These are phyloP conservation scores for Alternaria incomplexa DNA, from an alignment of 2,329 filamentous ascomycete genomes.

Conservation along the genomic window DNA sequence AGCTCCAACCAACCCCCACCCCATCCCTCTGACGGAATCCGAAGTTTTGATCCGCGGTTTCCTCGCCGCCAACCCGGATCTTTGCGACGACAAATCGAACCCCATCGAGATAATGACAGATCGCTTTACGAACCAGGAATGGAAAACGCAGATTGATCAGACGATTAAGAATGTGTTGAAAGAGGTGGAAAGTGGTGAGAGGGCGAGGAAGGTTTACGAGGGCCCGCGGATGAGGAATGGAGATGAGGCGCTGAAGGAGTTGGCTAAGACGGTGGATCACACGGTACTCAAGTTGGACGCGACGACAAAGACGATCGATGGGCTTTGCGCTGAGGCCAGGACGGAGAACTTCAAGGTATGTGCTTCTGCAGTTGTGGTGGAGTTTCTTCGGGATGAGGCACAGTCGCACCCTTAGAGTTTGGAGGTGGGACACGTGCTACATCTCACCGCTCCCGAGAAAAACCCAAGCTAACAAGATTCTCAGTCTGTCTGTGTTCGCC, in stretches of 20 bases:
- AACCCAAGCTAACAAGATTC: slow-evolving; percentile 15
- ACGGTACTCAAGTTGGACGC: slow-evolving; percentile 58
- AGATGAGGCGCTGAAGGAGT: slow-evolving; percentile 31
- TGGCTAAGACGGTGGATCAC: slow-evolving; percentile 55
- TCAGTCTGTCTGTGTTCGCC: slow-evolving; percentile 64
- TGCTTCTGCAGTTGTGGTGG: not conserved
- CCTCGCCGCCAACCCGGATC: slow-evolving; percentile 40
- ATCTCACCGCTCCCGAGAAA: not conserved
- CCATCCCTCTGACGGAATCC: slow-evolving; percentile 40
- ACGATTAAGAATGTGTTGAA: slow-evolving; percentile 38
- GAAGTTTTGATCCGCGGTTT: slow-evolving; percentile 41
- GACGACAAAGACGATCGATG: slow-evolving; percentile 57
- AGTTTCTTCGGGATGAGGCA: not conserved
- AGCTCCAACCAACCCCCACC: slow-evolving; percentile 21
- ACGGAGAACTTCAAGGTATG: slow-evolving; percentile 54
- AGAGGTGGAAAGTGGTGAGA: slow-evolving; percentile 36
- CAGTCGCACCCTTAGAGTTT: not conserved
- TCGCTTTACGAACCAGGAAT: slow-evolving; percentile 55
- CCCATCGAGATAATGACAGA: slow-evolving; percentile 47
- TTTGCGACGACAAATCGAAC: slow-evolving; percentile 37
- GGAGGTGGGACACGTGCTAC: not conserved
- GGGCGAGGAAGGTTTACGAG: slow-evolving; percentile 34
- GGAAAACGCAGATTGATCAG: slow-evolving; percentile 51
- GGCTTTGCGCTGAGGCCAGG: slow-evolving; percentile 62
- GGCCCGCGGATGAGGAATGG: slow-evolving; percentile 36